A percentile compares a stretch with the other conserved stretches of the same genome.
These are phyloP conservation scores for Hyphochytrium catenoides DNA, from an alignment of 352 stramenopile genomes.

Conservation along the genomic window DNA sequence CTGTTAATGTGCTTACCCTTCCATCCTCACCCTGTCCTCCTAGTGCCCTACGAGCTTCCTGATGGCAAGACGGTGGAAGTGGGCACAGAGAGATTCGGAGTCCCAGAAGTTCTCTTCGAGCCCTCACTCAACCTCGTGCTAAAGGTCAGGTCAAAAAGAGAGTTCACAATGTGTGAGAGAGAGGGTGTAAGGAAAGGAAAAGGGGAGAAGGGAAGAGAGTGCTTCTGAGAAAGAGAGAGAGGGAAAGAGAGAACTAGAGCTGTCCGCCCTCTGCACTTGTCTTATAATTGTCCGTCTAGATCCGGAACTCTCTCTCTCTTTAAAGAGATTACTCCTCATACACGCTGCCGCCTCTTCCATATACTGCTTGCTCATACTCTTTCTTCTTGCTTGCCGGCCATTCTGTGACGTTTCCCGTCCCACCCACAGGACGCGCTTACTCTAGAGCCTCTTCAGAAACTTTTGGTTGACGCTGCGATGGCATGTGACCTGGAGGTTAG, in stretches of 20 bases:
- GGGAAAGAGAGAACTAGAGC: not conserved
- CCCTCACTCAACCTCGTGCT: slow-evolving; percentile 13
- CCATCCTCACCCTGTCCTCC: too few species aligned
- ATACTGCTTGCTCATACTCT: too few species aligned
- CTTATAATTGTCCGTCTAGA: too few species aligned
- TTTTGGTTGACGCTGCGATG: slow-evolving; percentile 30
- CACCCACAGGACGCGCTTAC: slow-evolving; percentile 1
- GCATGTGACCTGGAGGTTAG: slow-evolving; percentile 40
- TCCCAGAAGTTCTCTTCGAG: slow-evolving; percentile 63
- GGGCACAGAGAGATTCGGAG: slow-evolving; percentile 58
- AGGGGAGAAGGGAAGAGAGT: not conserved
- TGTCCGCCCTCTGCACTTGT: too few species aligned
- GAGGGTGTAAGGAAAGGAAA: not conserved
- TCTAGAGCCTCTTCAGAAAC: slow-evolving; percentile 25
- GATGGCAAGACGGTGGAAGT: slow-evolving; percentile 55
- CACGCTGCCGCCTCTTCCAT: too few species aligned
- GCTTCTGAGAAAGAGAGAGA: slow-evolving; percentile 4
- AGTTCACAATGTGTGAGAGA: too few species aligned
- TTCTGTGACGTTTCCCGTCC: too few species aligned
- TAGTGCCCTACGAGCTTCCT: slow-evolving; percentile 48
- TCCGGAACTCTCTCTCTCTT: too few species aligned
- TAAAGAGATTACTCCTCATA: too few species aligned
- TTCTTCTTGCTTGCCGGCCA: too few species aligned
- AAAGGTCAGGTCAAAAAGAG: too few species aligned
- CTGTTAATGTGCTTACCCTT: too few species aligned